These are phyloP conservation scores for Moniliella sp. DNA, from an alignment of 1,284 basidiomycete genomes.

Conservation along the genomic window DNA sequence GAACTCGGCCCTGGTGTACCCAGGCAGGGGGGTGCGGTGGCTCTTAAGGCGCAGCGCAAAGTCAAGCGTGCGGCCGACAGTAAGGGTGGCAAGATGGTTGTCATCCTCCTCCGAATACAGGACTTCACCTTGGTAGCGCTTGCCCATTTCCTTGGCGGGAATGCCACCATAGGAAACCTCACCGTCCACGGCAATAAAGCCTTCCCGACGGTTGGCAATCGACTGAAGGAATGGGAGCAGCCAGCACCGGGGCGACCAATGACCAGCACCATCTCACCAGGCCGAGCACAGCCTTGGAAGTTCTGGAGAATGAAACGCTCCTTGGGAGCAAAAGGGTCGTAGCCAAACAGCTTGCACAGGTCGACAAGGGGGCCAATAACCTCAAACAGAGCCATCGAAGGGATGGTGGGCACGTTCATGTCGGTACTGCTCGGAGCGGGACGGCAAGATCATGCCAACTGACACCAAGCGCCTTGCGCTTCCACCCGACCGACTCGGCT, in stretches of 20 bases:
- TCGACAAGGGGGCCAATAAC: constrained; percentile 11
- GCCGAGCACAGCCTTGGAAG: constrained; percentile 13
- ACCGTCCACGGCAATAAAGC: constrained; percentile 46
- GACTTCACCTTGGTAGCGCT: constrained; percentile 51
- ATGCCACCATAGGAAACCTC: constrained; percentile 50
- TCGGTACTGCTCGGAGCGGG: background rate
- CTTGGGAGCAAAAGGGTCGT: constrained; percentile 6
- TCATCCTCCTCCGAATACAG: constrained; percentile 57
- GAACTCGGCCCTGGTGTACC: constrained; percentile 38
- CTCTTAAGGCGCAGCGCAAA: constrained; percentile 18
- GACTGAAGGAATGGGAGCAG: constrained; percentile 51
- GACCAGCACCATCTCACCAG: constrained; percentile 37
- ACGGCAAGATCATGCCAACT: constrained; percentile 10
- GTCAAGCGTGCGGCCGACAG: constrained; percentile 37
- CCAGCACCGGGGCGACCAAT: constrained; percentile 61
- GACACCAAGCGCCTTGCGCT: constrained; percentile 13
- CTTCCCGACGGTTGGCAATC: constrained; percentile 47
- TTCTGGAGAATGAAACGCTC: constrained; percentile 8
- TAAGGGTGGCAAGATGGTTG: constrained; percentile 52
- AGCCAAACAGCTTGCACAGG: constrained; percentile 9
- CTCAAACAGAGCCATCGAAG: constrained; percentile 12
- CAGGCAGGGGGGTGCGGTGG: constrained; percentile 34
- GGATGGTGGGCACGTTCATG: constrained; percentile 3
- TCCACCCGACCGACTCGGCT: constrained; percentile 7
- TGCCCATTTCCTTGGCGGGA: constrained; percentile 38